Evolutionary conservation across 1,284 basidiomycete species (phyloP), one percentile per base, ranked within the genome.

Genomic region (Inonotus hispidus): DNA sequence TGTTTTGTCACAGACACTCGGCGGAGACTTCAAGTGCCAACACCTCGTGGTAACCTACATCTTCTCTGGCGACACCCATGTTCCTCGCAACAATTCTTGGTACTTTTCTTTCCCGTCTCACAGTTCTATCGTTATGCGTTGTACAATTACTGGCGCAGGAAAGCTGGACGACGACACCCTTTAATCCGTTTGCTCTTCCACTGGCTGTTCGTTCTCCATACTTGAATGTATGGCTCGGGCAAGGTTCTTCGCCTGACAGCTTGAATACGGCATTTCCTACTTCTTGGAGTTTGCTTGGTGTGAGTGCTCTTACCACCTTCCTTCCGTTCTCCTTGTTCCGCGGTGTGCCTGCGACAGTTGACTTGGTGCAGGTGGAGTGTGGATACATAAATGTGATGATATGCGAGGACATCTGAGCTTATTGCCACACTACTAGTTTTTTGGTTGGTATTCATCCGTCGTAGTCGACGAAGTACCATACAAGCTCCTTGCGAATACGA

Each of bases 371-470:
- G n/a, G n/a, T n/a, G n/a, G n/a, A n/a, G n/a, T n/a, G n/a, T n/a
- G 47, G 27, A 25, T 10, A 49, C 25, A 2, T 2, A n/a, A 21
- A n/a, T 7, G 16, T 43, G 16, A 14, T 43, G 16, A 16, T 43
- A 43, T 19, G n/a, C 21, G 11, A 5, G 11, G 10, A 49, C 25
- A 7, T 1, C 14, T 29, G 14, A 21, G 25, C 3, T 49, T 23
- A 49, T 23, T 11, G 10, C 8, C 23, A 16, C 23, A 35, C 16
- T 6, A 3, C 4, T 35, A 67, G 68, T 64, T 63, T 25, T 56
- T 74, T 16, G 74, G 73, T 19, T 79, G 76, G 77, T 69, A 68
- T 59, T 73, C 74, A 2, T 68, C 72, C 49, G 69, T 77, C n/a
- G 66, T 73, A 10, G 75, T 80, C 0, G 77, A 78, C 60, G 72